Conservation (phyloP, 176 grass and related monocot species). For the Pontederia crassipes region DNA sequence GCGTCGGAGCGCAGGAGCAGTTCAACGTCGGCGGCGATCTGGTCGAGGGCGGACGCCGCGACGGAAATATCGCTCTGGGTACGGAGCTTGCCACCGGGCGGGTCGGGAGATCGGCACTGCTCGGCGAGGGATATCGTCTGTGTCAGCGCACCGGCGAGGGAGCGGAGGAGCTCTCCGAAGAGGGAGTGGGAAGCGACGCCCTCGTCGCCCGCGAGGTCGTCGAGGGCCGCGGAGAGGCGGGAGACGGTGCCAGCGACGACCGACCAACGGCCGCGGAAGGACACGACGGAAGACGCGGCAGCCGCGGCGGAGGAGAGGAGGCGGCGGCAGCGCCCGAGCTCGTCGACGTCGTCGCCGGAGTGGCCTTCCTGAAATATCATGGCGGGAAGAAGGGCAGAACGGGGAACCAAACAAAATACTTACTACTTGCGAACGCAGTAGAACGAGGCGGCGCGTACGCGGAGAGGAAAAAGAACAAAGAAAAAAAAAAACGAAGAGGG, state of each 20-base stretch:
- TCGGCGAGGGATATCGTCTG: background rate
- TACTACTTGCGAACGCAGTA: no score
- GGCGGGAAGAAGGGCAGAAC: conserved; percentile 5
- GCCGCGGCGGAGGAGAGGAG: conserved; percentile 33
- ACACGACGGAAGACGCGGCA: conserved; percentile 17
- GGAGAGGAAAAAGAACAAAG: no score
- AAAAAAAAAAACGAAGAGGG: no score
- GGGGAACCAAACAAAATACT: background rate
- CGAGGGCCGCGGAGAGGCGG: conserved; percentile 39
- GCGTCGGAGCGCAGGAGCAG: conserved; percentile 28
- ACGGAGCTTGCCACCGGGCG: conserved; percentile 46
- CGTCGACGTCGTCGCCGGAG: background rate
- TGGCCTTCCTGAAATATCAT: background rate
- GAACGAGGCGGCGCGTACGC: no score
- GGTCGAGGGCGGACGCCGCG: conserved; percentile 11
- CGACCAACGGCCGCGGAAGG: conserved; percentile 19
- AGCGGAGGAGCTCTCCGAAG: conserved; percentile 2
- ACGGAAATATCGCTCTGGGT: conserved; percentile 58
- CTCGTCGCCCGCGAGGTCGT: conserved; percentile 23
- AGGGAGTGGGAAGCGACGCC: background rate
- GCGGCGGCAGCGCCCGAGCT: conserved; percentile 24
- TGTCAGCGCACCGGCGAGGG: conserved; percentile 2
- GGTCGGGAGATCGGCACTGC: conserved; percentile 12
- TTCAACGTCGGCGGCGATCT: conserved; percentile 26
- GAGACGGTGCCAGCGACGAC: conserved; percentile 4